Conservation (phyloP, 2,329 filamentous ascomycete genomes). For the Fusarium xyrophilum region DNA sequence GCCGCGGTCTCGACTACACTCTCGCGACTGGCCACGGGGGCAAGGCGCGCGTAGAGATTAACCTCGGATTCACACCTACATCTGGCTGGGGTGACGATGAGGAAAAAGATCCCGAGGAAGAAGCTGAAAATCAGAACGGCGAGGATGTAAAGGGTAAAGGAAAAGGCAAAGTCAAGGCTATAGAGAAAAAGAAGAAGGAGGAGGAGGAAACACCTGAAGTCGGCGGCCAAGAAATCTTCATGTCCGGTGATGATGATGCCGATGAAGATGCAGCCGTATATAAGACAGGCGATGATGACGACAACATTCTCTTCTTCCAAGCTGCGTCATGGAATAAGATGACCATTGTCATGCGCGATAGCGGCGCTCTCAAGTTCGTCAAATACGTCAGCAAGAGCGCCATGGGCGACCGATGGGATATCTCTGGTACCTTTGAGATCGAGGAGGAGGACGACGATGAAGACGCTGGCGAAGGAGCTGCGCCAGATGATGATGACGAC, state of each 20-base stretch:
- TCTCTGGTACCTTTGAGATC: slow-evolving; percentile 80
- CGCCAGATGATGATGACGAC: slow-evolving; percentile 50
- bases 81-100: slow-evolving; percentile 81
- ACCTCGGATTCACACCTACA: slow-evolving; percentile 84
- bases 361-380: slow-evolving; percentile 87
- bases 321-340: slow-evolving; percentile 84
- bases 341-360: slow-evolving; percentile 87
- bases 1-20: slow-evolving; percentile 87
- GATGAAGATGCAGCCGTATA: slow-evolving; percentile 86
- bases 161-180: slow-evolving; percentile 40
- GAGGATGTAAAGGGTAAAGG: slow-evolving; percentile 44
- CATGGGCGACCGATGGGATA: slow-evolving; percentile 90
- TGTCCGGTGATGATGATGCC: slow-evolving; percentile 82
- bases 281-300: slow-evolving; percentile 77
- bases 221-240: slow-evolving; percentile 87
- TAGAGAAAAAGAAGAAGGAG: slow-evolving; percentile 2
- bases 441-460: slow-evolving; percentile 59
- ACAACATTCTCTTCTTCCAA: slow-evolving; percentile 71
- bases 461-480: slow-evolving; percentile 46
- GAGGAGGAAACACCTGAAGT: slow-evolving; percentile 58
- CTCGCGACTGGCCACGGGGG: slow-evolving; percentile 85
- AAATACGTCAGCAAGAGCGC: slow-evolving; percentile 91
- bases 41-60: slow-evolving; percentile 83
- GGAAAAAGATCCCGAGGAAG: slow-evolving; percentile 51
- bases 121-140: slow-evolving; percentile 44